These are phyloP conservation scores for Cornus controversa DNA, from an alignment of 148 eudicot species.

Conservation along the genomic window DNA sequence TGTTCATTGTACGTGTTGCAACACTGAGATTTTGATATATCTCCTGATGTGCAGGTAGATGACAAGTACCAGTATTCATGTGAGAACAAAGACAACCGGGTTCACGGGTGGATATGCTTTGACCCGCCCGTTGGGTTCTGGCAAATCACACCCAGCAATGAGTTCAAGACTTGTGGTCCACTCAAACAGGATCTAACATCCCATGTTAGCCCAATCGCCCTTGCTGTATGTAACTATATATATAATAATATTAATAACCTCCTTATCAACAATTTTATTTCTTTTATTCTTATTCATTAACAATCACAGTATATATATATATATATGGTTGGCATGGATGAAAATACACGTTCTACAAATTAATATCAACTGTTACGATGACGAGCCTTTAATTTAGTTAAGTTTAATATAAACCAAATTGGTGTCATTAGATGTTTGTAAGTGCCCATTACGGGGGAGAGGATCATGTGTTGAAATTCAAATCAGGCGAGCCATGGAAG, in stretches of 20 bases:
- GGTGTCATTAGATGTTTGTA: conserved; percentile 49
- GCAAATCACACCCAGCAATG: conserved; percentile 83
- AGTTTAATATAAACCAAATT: neutral
- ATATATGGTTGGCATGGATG: too few species aligned
- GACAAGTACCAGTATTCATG: conserved; percentile 88
- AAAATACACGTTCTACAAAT: neutral
- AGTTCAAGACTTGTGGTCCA: conserved; percentile 80
- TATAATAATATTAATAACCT: too few species aligned
- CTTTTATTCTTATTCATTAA: too few species aligned
- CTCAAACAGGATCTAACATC: conserved; percentile 78
- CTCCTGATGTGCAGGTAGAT: conserved; percentile 52
- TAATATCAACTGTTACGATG: neutral
- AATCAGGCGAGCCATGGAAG: conserved; percentile 73
- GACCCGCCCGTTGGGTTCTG: conserved; percentile 75
- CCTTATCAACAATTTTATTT: too few species aligned
- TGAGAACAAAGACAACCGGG: conserved; percentile 67
- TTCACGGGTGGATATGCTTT: conserved; percentile 81
- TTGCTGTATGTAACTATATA: conserved; percentile 50
- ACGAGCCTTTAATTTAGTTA: neutral
- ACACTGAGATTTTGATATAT: too few species aligned
- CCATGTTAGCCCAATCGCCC: conserved; percentile 78
- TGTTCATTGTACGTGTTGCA: too few species aligned
- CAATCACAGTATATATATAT: too few species aligned
- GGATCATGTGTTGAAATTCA: conserved; percentile 51
- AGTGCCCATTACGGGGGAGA: conserved; percentile 81